These are phyloP conservation scores for Malbranchea cinnamomea DNA, from an alignment of 2,329 filamentous ascomycete species.

Conservation along the genomic window DNA sequence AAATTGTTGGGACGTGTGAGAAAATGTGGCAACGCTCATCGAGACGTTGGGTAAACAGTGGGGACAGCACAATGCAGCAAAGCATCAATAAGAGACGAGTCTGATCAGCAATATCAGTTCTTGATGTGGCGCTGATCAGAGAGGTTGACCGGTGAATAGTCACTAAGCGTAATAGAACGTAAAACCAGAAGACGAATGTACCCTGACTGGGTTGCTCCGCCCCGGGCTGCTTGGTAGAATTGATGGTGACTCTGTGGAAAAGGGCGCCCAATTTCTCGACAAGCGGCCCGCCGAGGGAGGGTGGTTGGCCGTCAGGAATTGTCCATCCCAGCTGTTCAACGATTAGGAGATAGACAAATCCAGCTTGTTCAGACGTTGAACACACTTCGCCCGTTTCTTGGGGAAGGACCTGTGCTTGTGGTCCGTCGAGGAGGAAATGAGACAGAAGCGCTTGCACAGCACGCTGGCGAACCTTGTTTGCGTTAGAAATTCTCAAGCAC, in stretches of 20 bases:
- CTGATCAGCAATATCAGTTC: slow-evolving; percentile 19
- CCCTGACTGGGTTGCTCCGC: slow-evolving; percentile 9
- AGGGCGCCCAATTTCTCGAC: slow-evolving; percentile 27
- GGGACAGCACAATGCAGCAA: slow-evolving; percentile 26
- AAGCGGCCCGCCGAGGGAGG: slow-evolving; percentile 18
- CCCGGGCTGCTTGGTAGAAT: slow-evolving; percentile 9
- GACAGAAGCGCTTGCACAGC: slow-evolving; percentile 27
- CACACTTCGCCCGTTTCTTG: slow-evolving; percentile 5
- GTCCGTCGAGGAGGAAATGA: slow-evolving; percentile 14
- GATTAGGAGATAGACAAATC: slow-evolving; percentile 24
- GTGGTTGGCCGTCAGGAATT: slow-evolving; percentile 18
- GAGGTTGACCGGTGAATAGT: slow-evolving; percentile 27
- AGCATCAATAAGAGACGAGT: slow-evolving; percentile 24
- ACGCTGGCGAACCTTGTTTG: slow-evolving; percentile 25
- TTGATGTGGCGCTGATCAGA: slow-evolving; percentile 12
- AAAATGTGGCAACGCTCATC: slow-evolving; percentile 17
- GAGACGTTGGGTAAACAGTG: slow-evolving; percentile 19
- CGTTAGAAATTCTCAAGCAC: slow-evolving; percentile 8
- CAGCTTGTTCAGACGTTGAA: slow-evolving; percentile 18
- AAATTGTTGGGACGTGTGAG: slow-evolving; percentile 13
- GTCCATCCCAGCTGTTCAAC: slow-evolving; percentile 25
- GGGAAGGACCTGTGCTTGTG: slow-evolving; percentile 5
- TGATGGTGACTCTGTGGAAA: slow-evolving; percentile 19
- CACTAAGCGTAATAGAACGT: slow-evolving; percentile 25
- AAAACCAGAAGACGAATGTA: slow-evolving; percentile 26